Percentiles rank a stretch among this genome's conserved stretches.
Evolutionary conservation across 129 eudicot genomes (phyloP).

Genomic region (Scalesia atractyloides): DNA sequence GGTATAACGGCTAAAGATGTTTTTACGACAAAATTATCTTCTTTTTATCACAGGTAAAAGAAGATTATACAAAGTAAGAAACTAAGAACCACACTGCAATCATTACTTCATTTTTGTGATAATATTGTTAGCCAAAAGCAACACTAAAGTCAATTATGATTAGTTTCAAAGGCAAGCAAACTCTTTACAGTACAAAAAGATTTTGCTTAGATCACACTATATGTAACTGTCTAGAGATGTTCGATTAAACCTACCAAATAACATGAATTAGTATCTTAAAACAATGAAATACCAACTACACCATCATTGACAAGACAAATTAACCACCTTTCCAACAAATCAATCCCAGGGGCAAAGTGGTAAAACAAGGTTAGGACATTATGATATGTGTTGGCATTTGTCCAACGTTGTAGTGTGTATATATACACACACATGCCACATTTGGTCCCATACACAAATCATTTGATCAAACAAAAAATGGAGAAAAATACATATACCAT

Average conservation of each 20-base stretch:
- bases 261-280: slow-evolving; percentile 3
- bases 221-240: slow-evolving; percentile 11
- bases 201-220: slow-evolving; percentile 36
- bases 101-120: neutral
- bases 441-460: slow-evolving; percentile 26
- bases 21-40: neutral
- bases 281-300: slow-evolving; percentile 18
- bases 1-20: slow-evolving; percentile 44
- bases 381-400: slow-evolving; percentile 21
- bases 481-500: slow-evolving; percentile 29
- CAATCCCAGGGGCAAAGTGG: slow-evolving; percentile 33
- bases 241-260: slow-evolving; percentile 12
- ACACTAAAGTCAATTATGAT: slow-evolving; percentile 18
- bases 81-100: neutral
- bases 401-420: slow-evolving; percentile 22
- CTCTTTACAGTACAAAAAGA: slow-evolving; percentile 20
- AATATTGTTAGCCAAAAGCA: slow-evolving; percentile 19
- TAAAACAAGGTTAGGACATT: slow-evolving; percentile 20
- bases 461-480: slow-evolving; percentile 37
- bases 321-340: slow-evolving; percentile 5
- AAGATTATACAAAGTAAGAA: slow-evolving; percentile 4
- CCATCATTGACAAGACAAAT: slow-evolving; percentile 17
- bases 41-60: neutral
- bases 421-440: slow-evolving; percentile 3
- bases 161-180: slow-evolving; percentile 49